Percentiles rank a stretch among this genome's conserved stretches.
Conservation (phyloP, 768 basidiomycete species). For the Hypholoma sublateritium region DNA sequence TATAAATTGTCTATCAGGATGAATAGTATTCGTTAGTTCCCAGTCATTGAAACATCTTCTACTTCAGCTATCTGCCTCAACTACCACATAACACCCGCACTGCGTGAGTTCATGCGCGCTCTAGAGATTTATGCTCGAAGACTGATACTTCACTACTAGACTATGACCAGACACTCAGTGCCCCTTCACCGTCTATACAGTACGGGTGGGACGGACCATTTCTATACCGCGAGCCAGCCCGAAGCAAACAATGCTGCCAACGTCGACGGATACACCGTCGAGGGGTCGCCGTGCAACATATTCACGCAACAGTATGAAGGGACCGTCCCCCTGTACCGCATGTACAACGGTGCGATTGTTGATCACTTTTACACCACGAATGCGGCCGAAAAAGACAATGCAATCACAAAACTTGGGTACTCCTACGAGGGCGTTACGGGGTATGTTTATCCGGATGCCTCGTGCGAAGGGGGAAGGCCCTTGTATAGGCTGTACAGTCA, state of each 20-base stretch:
- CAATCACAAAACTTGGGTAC: background rate
- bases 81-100: too few relatives aligned
- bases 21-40: too few relatives aligned
- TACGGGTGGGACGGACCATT: background rate
- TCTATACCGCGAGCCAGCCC: background rate
- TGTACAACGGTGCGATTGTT: background rate
- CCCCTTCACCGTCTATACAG: conserved; percentile 6
- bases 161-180: background rate
- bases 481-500: background rate
- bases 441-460: background rate
- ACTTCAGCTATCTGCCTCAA: too few relatives aligned
- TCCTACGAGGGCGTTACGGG: background rate
- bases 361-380: conserved; percentile 10
- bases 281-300: background rate
- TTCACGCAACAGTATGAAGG: background rate
- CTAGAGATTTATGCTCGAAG: too few relatives aligned
- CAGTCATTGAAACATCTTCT: too few relatives aligned
- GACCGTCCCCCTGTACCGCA: conserved; percentile 1
- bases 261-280: background rate
- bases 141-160: too few relatives aligned
- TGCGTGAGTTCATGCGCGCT: too few relatives aligned
- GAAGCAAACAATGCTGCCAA: background rate
- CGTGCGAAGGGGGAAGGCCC: background rate
- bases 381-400: background rate
- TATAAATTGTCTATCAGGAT: too few relatives aligned